Conservation (phyloP, 129 eudicot genomes). For the Kitagawia praeruptora region DNA sequence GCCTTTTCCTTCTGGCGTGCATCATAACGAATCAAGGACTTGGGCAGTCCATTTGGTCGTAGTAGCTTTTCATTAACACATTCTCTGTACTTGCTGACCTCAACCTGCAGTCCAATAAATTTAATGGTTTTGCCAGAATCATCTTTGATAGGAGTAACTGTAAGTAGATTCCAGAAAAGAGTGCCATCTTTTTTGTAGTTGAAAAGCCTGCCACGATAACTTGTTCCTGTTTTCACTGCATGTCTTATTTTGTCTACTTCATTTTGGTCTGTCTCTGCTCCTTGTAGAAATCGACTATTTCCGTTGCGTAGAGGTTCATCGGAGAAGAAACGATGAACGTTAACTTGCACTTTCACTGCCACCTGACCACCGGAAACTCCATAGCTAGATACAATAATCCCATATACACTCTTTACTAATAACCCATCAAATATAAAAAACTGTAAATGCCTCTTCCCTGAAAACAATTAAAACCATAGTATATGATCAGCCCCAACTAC, state of each 20-base stretch:
- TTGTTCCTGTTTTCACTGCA: slow-evolving; percentile 66
- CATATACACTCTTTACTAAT: too few species aligned
- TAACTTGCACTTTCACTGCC: too few species aligned
- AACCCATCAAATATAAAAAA: too few species aligned
- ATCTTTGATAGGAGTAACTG: slow-evolving; percentile 89
- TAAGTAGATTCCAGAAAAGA: slow-evolving; percentile 95
- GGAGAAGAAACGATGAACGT: too few species aligned
- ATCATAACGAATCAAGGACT: slow-evolving; percentile 90
- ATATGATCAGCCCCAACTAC: too few species aligned
- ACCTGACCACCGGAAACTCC: too few species aligned
- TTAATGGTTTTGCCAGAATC: slow-evolving; percentile 73
- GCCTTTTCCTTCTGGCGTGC: slow-evolving; percentile 99
- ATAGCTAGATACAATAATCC: too few species aligned
- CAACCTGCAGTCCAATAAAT: slow-evolving; percentile 94
- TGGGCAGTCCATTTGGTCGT: slow-evolving; percentile 93
- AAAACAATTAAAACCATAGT: too few species aligned
- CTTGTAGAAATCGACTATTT: slow-evolving; percentile 94
- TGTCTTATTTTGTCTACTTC: slow-evolving; percentile 81
- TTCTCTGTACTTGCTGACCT: slow-evolving; percentile 95
- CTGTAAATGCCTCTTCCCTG: too few species aligned
- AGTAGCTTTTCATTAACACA: slow-evolving; percentile 71
- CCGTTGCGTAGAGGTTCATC: too few species aligned
- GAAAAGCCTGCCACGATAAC: slow-evolving; percentile 91
- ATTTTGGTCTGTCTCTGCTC: slow-evolving; percentile 81
- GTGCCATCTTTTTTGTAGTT: slow-evolving; percentile 97